Evolutionary conservation across 148 eudicot species (phyloP), one percentile per base, ranked within the genome.

Genomic region (Rhododendron ferrugineum): DNA sequence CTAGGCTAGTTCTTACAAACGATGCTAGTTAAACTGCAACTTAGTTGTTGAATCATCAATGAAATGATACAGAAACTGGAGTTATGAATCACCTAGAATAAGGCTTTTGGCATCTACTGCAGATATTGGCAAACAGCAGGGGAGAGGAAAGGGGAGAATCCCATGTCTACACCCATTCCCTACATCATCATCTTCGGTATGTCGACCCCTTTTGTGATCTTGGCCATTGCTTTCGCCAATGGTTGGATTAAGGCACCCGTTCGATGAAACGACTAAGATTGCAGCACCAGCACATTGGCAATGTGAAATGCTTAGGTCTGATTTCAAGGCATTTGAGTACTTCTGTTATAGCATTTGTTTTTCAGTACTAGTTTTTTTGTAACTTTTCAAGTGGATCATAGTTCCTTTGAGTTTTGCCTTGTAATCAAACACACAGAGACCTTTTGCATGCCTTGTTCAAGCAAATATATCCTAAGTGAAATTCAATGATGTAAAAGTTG

Each of bases 61-160:
- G 11, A 66, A 46, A 14, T 23, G 28, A 52, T 7, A 82, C 42
- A 72, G 76, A 8, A 46, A 47, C 20, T 42, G 56, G 46, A 3
- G 52, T 9, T 22, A 36, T 44, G 7, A 40, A n/a, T 78, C n/a
- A 10, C 30, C 44, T 22, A 23, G 6, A 64, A 64, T 0, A 50
- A 50, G 23, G 60, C 37, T 42, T 37, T 1, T n/a, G 37, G n/a
- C 36, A 13, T 2, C 8, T 46, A 30, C 36, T 85, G 87, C 74
- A 91, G 92, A 90, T 83, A 70, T 70, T 83, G 85, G 85, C 99
- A 95, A 86, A 89, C 99, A 30, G 99, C 99, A 78, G 98, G 98
- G 6, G 99, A 97, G 86, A 93, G 96, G 82, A 92, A 90, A 87
- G 99, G 99, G 42, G 99, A 95, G 88, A 97, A 97, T 84, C 99